Base-by-base conservation (phyloP, 495 filamentous ascomycete species). In the Hypoxylon fragiforme region DNA sequence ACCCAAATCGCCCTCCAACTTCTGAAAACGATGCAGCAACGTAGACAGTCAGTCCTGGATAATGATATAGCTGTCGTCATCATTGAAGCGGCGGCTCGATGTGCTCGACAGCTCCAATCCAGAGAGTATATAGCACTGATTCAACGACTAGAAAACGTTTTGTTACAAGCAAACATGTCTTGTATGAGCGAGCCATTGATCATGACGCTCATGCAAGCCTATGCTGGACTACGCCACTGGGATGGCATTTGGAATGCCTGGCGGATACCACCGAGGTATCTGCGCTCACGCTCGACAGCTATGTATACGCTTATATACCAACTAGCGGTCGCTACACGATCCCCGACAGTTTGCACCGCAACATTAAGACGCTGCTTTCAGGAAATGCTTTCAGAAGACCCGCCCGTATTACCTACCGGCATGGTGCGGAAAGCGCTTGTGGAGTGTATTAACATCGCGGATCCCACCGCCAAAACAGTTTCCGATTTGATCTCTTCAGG, bases 201-300 rank as follows among this genome's bases (percentile, higher is more conserved):
- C 16, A 63, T 75, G 20, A 69, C 74, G 28, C 76, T 86, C 7
- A 64, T 85, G 47, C 56, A 68, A 0, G 50, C 74, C 24, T 75
- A 73, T 60, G 69, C 64, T 15, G 60, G 44, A 62, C 52, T 56
- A 21, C 60, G 67, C 1, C 62, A 81, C 43, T 87, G 82, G 74
- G 63, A 73, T 9, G 67, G 66, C 3, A 83, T 90, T 54, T 87
- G 81, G 85, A 73, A 78, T 7, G 57, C 77, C 28, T 91, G 85
- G 83, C 74, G 77, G 43, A 73, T 77, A 38, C 68, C 82, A 18
- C 71, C 85, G 35, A 71, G 76, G 28, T 70, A 75, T 42, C 64
- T 73, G 4, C 59, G 69, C 15, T 64, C 73, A 3, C 81, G 87
- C 26, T 81, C 80, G 1, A 65, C 64, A 18, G 67, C 62, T 5